Percentiles rank a stretch among this genome's conserved stretches.
phyloP scores from a whole-genome alignment of 2,329 filamentous ascomycete species.

The Karstenula rhodostoma region DNA sequence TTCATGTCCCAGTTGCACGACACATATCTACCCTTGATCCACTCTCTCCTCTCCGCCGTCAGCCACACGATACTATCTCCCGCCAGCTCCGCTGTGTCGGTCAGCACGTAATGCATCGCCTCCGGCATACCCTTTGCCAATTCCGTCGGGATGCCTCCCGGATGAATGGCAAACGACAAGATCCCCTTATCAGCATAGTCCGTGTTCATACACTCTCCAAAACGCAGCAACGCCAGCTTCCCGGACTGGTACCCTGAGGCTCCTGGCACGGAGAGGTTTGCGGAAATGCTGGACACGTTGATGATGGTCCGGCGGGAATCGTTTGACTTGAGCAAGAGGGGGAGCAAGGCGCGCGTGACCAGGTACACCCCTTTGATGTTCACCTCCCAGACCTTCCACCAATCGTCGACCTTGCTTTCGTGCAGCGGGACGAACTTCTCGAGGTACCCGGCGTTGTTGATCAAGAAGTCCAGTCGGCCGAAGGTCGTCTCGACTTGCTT shows the following conservation, averaged over 20 bases:
- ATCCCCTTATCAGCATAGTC: constrained; percentile 42
- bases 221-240: constrained; percentile 59
- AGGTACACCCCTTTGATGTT: constrained; percentile 59
- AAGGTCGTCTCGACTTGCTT: neutral
- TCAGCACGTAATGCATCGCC: neutral
- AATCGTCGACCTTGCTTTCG: constrained; percentile 28
- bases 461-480: neutral
- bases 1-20: constrained; percentile 37
- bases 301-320: constrained; percentile 48
- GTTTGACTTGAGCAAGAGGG: constrained; percentile 40
- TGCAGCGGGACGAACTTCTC: constrained; percentile 1
- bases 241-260: constrained; percentile 53
- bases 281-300: constrained; percentile 57
- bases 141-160: constrained; percentile 17
- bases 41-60: constrained; percentile 25
- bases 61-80: constrained; percentile 34
- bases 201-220: constrained; percentile 57
- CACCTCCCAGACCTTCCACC: constrained; percentile 55
- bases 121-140: constrained; percentile 2
- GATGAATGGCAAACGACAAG: constrained; percentile 23
- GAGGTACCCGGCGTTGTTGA: constrained; percentile 6
- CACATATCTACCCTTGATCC: constrained; percentile 36
- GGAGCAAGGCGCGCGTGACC: constrained; percentile 54
- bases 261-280: constrained; percentile 19
- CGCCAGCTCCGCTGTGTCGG: constrained; percentile 16